Evolutionary conservation across 179 eudicot species (phyloP).

Genomic region (Corrigiola litoralis): DNA sequence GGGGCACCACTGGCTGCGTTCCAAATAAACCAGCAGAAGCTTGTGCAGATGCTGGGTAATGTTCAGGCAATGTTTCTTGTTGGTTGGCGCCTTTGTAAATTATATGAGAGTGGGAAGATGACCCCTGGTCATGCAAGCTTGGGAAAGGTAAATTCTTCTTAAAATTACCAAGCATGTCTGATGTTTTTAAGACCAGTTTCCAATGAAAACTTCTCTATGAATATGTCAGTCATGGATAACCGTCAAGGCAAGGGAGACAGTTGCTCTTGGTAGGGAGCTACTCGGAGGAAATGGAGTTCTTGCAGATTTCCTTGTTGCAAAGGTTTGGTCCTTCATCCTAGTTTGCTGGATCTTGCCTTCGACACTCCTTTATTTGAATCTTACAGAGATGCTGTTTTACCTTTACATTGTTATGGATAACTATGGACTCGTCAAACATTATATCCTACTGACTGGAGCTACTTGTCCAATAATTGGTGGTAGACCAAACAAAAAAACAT

Average conservation of each 20-base stretch:
- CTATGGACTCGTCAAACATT: too few species aligned
- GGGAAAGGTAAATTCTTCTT: constrained; percentile 59
- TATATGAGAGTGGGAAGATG: constrained; percentile 84
- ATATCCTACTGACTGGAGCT: background rate
- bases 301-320: constrained; percentile 84
- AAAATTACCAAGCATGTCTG: background rate
- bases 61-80: constrained; percentile 84
- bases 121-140: constrained; percentile 89
- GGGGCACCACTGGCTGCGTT: constrained; percentile 96
- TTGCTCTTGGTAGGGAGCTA: constrained; percentile 81
- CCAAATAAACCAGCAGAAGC: constrained; percentile 86
- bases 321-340: constrained; percentile 39
- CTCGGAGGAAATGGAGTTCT: constrained; percentile 96
- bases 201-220: background rate
- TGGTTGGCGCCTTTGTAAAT: constrained; percentile 95
- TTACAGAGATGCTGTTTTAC: background rate
- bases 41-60: constrained; percentile 86
- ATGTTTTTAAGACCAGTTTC: background rate
- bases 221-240: constrained; percentile 71
- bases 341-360: background rate
- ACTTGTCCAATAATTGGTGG: too few species aligned
- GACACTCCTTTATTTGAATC: constrained; percentile 1
- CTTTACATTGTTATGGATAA: background rate
- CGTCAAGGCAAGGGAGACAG: constrained; percentile 74
- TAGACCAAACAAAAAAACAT: too few species aligned